A percentile compares a stretch with the other conserved stretches of the same genome.
Conservation (phyloP, 148 eudicot genomes). For the Cornus controversa region DNA sequence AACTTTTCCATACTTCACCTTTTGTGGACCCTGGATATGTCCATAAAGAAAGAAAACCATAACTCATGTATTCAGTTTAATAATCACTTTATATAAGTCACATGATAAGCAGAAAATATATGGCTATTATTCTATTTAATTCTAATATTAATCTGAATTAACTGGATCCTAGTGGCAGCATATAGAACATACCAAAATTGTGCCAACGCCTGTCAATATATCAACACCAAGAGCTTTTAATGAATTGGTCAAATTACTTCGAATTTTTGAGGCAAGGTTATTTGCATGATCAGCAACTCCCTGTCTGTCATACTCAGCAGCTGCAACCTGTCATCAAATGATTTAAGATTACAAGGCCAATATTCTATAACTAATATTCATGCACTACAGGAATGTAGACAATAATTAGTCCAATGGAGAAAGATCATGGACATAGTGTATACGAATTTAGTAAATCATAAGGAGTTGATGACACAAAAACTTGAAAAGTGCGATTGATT, state of each 20-base stretch:
- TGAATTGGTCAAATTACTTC: slow-evolving; percentile 84
- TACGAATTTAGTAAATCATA: background rate
- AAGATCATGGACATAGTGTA: background rate
- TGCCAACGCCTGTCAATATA: slow-evolving; percentile 89
- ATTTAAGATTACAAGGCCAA: slow-evolving; percentile 9
- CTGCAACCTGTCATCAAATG: slow-evolving; percentile 66
- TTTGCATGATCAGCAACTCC: slow-evolving; percentile 96
- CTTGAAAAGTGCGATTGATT: background rate
- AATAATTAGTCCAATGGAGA: background rate
- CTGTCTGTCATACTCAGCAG: slow-evolving; percentile 96
- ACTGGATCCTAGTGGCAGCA: slow-evolving; percentile 1
- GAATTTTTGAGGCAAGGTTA: slow-evolving; percentile 88
- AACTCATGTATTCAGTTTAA: background rate
- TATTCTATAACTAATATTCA: background rate
- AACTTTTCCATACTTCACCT: slow-evolving; percentile 44
- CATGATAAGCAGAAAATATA: slow-evolving; percentile 1
- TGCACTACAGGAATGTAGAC: background rate
- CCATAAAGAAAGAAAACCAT: slow-evolving; percentile 9
- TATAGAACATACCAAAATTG: slow-evolving; percentile 63
- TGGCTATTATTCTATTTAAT: background rate
- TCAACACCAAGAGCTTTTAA: slow-evolving; percentile 93
- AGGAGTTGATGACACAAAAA: background rate
- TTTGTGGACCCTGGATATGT: slow-evolving; percentile 79
- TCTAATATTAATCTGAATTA: background rate
- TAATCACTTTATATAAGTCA: background rate